These are phyloP conservation scores for Verticillium nonalfalfae DNA, from an alignment of 2,329 filamentous ascomycete genomes.

Conservation along the genomic window DNA sequence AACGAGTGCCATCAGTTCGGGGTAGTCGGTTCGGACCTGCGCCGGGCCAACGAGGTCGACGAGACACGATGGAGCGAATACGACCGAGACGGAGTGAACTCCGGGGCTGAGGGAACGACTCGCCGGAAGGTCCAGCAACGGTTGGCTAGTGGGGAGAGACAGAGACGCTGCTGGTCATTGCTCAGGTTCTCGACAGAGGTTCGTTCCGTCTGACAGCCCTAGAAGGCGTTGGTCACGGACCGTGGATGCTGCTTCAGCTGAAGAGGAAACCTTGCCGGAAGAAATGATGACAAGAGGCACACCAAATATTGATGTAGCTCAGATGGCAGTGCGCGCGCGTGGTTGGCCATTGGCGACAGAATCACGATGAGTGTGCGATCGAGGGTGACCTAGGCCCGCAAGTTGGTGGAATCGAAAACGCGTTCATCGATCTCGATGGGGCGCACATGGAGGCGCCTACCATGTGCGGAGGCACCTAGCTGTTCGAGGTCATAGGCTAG, in stretches of 20 bases:
- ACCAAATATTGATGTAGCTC: neutral
- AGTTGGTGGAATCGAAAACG: neutral
- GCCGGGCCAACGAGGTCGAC: neutral
- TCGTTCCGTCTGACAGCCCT: neutral
- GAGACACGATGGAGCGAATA: neutral
- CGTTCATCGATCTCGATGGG: neutral
- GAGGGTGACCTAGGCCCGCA: neutral
- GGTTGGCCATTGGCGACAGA: neutral
- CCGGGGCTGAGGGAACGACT: neutral
- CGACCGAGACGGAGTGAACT: neutral
- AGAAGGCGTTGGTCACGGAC: neutral
- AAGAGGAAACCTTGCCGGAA: no score
- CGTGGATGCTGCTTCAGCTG: neutral
- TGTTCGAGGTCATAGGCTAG: neutral
- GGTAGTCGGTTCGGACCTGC: neutral
- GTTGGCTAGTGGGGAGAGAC: neutral
- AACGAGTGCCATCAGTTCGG: slow-evolving; percentile 52
- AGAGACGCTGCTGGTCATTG: neutral
- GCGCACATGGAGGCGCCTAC: neutral
- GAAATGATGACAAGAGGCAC: no score
- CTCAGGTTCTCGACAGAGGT: neutral
- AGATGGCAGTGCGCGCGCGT: neutral
- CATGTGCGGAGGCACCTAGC: neutral
- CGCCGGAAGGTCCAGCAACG: neutral
- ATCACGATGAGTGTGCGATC: neutral